These are phyloP conservation scores for Paecilomyces sp. DNA, from an alignment of 2,329 filamentous ascomycete genomes.

Conservation along the genomic window DNA sequence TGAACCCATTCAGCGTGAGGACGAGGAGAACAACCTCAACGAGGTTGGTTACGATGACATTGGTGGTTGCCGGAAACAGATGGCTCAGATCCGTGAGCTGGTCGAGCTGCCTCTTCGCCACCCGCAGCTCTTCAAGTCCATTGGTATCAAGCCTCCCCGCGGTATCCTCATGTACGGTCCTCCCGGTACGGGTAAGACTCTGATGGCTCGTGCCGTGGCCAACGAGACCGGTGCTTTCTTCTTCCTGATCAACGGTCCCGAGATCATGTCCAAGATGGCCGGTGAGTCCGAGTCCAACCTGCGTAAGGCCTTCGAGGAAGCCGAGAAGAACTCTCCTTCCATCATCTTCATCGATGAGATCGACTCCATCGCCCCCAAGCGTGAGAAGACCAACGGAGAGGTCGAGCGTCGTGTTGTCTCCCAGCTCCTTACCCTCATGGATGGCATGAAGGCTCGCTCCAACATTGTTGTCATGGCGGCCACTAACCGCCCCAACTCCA, in stretches of 20 bases:
- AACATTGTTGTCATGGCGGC: conserved; percentile 99
- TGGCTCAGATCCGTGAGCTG: conserved; percentile 98
- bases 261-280: conserved; percentile 99
- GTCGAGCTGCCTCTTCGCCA: conserved; percentile 95
- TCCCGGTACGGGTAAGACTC: conserved; percentile 97
- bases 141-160: conserved; percentile 98
- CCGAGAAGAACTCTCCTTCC: conserved; percentile 97
- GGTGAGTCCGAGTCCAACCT: conserved; percentile 98
- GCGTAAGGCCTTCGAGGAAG: conserved; percentile 98
- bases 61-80: conserved; percentile 98
- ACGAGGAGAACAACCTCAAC: conserved; percentile 98
- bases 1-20: conserved; percentile 92
- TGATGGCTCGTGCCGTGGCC: conserved; percentile 97
- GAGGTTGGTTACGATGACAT: conserved; percentile 99
- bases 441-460: conserved; percentile 98
- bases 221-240: conserved; percentile 99
- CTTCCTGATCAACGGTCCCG: conserved; percentile 97
- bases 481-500: conserved; percentile 97
- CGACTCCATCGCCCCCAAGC: conserved; percentile 97
- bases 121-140: conserved; percentile 98
- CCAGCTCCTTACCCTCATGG: conserved; percentile 94
- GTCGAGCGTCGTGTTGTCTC: conserved; percentile 98
- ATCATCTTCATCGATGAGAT: conserved; percentile 99
- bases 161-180: conserved; percentile 96
- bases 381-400: conserved; percentile 99